Conservation (phyloP, 2,329 filamentous ascomycete species). For the Diplodia sapinea region DNA sequence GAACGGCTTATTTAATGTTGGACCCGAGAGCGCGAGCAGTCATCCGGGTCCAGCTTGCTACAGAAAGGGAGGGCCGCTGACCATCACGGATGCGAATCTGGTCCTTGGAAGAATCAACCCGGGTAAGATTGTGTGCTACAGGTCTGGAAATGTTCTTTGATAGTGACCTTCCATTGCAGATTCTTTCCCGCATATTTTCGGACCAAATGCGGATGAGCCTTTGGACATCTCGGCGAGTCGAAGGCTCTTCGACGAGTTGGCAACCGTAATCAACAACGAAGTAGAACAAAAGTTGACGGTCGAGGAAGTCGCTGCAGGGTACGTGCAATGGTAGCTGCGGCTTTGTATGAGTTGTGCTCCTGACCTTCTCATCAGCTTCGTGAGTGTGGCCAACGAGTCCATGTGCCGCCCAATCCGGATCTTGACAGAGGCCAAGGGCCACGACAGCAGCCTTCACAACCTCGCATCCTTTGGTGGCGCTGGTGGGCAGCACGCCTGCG, state of each 20-base stretch:
- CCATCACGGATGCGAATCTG: conserved; percentile 45
- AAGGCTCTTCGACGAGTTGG: conserved; percentile 47
- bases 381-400: conserved; percentile 40
- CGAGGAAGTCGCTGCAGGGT: conserved; percentile 37
- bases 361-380: conserved; percentile 32
- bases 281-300: conserved; percentile 39
- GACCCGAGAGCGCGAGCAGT: conserved; percentile 62
- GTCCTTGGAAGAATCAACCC: conserved; percentile 41
- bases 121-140: neutral
- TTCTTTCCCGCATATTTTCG: conserved; percentile 45
- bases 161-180: conserved; percentile 33
- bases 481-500: conserved; percentile 51
- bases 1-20: conserved; percentile 88
- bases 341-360: too few relatives aligned
- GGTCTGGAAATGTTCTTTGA: too few relatives aligned
- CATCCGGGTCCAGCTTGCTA: conserved; percentile 46
- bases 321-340: neutral
- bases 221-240: conserved; percentile 52
- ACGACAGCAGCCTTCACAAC: conserved; percentile 36
- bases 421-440: conserved; percentile 40
- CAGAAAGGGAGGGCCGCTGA: conserved; percentile 45
- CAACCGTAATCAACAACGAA: conserved; percentile 36
- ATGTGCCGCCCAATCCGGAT: conserved; percentile 41
- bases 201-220: conserved; percentile 41
- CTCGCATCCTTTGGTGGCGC: conserved; percentile 42